phyloP scores from a whole-genome alignment of 2,329 filamentous ascomycete species.

The Penicillium carneum region DNA sequence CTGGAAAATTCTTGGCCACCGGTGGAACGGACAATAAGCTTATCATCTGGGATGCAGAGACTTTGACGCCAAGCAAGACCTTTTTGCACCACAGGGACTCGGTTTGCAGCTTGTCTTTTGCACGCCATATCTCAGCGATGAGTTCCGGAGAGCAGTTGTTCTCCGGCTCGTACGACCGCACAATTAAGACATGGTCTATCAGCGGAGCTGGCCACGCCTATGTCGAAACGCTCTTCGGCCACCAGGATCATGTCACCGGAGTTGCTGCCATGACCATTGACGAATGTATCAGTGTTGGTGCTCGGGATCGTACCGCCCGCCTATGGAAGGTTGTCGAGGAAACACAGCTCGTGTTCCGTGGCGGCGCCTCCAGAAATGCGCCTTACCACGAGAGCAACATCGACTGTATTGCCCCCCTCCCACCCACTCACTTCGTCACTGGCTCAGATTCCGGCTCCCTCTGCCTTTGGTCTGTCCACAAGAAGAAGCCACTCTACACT shows the following conservation, averaged over 20 bases:
- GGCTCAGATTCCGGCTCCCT: constrained; percentile 90
- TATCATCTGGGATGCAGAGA: constrained; percentile 85
- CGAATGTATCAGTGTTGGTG: constrained; percentile 87
- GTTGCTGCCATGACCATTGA: constrained; percentile 84
- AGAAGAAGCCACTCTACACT: constrained; percentile 91
- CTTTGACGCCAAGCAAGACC: constrained; percentile 77
- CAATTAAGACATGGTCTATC: constrained; percentile 92
- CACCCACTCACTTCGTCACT: constrained; percentile 90
- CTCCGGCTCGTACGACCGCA: constrained; percentile 87
- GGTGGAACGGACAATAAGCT: constrained; percentile 84
- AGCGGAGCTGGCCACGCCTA: constrained; percentile 81
- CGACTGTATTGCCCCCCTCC: constrained; percentile 87
- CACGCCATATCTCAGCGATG: constrained; percentile 69
- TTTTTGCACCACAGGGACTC: constrained; percentile 92
- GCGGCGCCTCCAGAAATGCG: constrained; percentile 65
- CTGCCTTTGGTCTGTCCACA: constrained; percentile 84
- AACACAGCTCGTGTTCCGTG: constrained; percentile 91
- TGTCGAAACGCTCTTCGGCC: constrained; percentile 92
- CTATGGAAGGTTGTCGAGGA: constrained; percentile 97
- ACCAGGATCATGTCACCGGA: constrained; percentile 88
- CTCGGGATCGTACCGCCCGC: constrained; percentile 86
- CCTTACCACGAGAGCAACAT: constrained; percentile 79
- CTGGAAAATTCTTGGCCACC: constrained; percentile 89
- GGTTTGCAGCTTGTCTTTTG: constrained; percentile 83
- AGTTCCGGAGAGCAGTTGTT: constrained; percentile 80